A percentile compares a stretch with the other conserved stretches of the same genome.
Evolutionary conservation across 2,329 filamentous ascomycete species (phyloP).

Genomic region (Zymoseptoria crescenta): DNA sequence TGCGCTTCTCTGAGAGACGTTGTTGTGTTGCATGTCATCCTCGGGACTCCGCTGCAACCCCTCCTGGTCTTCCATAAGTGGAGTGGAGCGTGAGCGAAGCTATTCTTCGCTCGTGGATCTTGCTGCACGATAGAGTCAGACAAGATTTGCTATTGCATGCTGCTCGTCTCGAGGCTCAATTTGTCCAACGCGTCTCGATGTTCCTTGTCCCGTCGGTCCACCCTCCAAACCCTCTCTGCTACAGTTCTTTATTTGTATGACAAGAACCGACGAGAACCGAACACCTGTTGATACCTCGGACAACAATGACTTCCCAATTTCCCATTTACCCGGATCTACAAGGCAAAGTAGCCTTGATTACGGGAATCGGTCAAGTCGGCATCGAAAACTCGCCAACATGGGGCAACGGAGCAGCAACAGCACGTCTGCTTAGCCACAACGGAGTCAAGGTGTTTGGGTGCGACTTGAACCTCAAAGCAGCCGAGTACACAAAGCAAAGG

Average conservation of each 20-base stretch:
- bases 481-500: conserved; percentile 27
- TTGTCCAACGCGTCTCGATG: neutral
- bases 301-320: conserved; percentile 11
- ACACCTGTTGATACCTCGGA: neutral
- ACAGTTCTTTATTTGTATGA: neutral
- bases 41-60: conserved; percentile 12
- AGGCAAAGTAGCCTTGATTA: conserved; percentile 40
- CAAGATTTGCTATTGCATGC: neutral
- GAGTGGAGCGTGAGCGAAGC: neutral
- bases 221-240: too few species aligned
- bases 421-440: conserved; percentile 40
- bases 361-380: conserved; percentile 39
- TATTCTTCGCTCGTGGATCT: neutral
- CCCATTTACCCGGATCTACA: conserved; percentile 28
- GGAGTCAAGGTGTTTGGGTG: conserved; percentile 43
- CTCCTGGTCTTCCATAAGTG: conserved; percentile 2
- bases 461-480: conserved; percentile 20
- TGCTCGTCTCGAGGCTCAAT: conserved; percentile 7
- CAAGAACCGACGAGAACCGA: too few species aligned
- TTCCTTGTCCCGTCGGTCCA: neutral
- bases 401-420: conserved; percentile 47
- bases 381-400: conserved; percentile 33
- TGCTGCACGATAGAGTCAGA: neutral
- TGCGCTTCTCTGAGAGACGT: neutral
- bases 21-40: neutral